phyloP scores from a whole-genome alignment of 495 filamentous ascomycete genomes.

The Evernia prunastri region DNA sequence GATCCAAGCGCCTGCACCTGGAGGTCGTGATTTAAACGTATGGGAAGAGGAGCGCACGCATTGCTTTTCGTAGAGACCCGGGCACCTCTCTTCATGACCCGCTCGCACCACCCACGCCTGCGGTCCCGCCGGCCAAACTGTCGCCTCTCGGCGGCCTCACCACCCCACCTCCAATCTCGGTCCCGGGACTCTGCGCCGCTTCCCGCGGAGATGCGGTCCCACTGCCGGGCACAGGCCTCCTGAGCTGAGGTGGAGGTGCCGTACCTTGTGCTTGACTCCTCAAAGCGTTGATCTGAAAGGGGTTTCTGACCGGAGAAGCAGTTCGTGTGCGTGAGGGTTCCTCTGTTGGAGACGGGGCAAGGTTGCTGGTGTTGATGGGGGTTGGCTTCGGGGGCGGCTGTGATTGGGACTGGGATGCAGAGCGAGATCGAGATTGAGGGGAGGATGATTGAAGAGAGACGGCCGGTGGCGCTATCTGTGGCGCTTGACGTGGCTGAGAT shows the following conservation, averaged over 20 bases:
- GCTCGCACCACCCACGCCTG: neutral
- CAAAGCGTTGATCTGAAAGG: constrained; percentile 23
- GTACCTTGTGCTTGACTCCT: constrained; percentile 22
- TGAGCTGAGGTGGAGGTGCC: constrained; percentile 20
- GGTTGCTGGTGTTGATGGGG: neutral
- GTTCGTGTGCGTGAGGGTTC: constrained; percentile 8
- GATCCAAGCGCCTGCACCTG: constrained; percentile 3
- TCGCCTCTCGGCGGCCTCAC: constrained; percentile 21
- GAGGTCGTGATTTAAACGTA: neutral
- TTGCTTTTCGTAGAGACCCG: neutral
- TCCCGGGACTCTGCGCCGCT: neutral
- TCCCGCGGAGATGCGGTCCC: constrained; percentile 19
- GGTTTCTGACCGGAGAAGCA: constrained; percentile 18
- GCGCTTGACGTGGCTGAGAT: constrained; percentile 13
- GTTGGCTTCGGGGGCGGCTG: neutral
- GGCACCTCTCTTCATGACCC: neutral
- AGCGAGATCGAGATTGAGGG: neutral
- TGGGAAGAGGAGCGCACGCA: neutral
- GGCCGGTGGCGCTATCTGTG: constrained; percentile 8
- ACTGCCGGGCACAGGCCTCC: constrained; percentile 20
- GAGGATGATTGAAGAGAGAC: neutral
- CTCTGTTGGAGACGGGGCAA: constrained; percentile 13
- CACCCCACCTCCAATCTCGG: neutral
- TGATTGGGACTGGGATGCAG: constrained; percentile 6
- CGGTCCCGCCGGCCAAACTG: constrained; percentile 8